These are phyloP conservation scores for Claviceps sorghi DNA, from an alignment of 2,329 filamentous ascomycete genomes.

Conservation along the genomic window DNA sequence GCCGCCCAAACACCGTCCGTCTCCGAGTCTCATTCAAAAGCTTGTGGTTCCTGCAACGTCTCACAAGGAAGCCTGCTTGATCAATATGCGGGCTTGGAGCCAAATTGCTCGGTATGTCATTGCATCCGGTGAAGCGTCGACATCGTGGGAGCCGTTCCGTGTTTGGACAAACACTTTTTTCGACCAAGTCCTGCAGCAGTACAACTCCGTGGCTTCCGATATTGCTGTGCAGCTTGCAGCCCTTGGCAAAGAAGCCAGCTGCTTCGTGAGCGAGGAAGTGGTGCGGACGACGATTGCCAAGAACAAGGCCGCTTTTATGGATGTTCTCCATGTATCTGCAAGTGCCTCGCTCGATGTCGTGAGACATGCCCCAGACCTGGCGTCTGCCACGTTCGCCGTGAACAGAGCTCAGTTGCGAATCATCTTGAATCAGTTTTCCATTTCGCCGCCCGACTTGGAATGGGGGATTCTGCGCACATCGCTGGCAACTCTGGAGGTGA, in stretches of 20 bases:
- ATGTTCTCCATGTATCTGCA: slow-evolving; percentile 35
- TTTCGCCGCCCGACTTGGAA: slow-evolving; percentile 27
- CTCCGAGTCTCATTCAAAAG: slow-evolving; percentile 39
- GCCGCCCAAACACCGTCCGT: slow-evolving; percentile 38
- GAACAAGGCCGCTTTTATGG: slow-evolving; percentile 39
- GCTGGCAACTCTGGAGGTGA: slow-evolving; percentile 32
- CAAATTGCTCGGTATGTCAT: slow-evolving; percentile 47
- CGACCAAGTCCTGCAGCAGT: slow-evolving; percentile 41
- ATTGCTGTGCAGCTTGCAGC: slow-evolving; percentile 40
- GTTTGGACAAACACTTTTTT: slow-evolving; percentile 43
- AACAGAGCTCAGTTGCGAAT: slow-evolving; percentile 36
- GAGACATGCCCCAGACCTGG: slow-evolving; percentile 28
- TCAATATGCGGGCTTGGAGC: slow-evolving; percentile 48
- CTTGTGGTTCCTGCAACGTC: slow-evolving; percentile 45
- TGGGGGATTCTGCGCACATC: slow-evolving; percentile 32
- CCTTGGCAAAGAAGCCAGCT: slow-evolving; percentile 31
- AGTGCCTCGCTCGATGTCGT: slow-evolving; percentile 37
- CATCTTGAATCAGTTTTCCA: slow-evolving; percentile 34
- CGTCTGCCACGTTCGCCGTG: slow-evolving; percentile 32
- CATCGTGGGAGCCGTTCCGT: slow-evolving; percentile 31
- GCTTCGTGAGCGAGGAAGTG: slow-evolving; percentile 27
- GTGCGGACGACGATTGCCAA: slow-evolving; percentile 33
- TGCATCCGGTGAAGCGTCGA: slow-evolving; percentile 28
- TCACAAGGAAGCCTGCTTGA: slow-evolving; percentile 51
- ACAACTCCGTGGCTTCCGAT: slow-evolving; percentile 38